Conservation (phyloP, 495 filamentous ascomycete genomes). For the Podospora comata region DNA sequence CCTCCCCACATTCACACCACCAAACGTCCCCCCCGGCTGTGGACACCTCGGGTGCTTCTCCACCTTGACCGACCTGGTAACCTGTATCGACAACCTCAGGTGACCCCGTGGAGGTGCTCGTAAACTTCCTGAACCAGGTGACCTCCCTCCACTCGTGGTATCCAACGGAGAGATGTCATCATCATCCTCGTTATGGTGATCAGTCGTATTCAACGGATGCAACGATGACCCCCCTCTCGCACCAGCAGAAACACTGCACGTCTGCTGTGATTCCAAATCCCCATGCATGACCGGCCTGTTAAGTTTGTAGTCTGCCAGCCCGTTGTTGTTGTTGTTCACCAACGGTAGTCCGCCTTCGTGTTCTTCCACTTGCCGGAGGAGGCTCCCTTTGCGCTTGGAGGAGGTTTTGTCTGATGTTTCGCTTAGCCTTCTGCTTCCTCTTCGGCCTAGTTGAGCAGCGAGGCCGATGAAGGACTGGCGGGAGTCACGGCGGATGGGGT, state of each 20-base stretch:
- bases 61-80: constrained; percentile 20
- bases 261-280: not conserved
- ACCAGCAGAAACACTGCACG: constrained; percentile 13
- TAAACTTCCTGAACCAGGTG: constrained; percentile 4
- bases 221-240: not conserved
- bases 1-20: constrained; percentile 10
- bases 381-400: constrained; percentile 4
- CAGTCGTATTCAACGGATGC: not conserved
- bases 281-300: not conserved
- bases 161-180: not conserved
- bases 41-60: constrained; percentile 16
- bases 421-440: not conserved
- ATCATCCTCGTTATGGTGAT: not conserved
- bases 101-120: constrained; percentile 28
- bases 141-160: not conserved
- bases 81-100: constrained; percentile 23
- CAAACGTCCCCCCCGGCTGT: not conserved
- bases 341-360: not conserved
- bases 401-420: not conserved
- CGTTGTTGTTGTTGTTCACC: not conserved
- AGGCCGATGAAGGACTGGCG: not conserved
- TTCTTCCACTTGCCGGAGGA: constrained; percentile 14
- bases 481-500: not conserved
- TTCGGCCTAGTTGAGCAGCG: not conserved
- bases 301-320: constrained; percentile 2